Evolutionary conservation across 495 filamentous ascomycete species (phyloP), one percentile per base, ranked within the genome.

Genomic region (Penicillium mononematosum): DNA sequence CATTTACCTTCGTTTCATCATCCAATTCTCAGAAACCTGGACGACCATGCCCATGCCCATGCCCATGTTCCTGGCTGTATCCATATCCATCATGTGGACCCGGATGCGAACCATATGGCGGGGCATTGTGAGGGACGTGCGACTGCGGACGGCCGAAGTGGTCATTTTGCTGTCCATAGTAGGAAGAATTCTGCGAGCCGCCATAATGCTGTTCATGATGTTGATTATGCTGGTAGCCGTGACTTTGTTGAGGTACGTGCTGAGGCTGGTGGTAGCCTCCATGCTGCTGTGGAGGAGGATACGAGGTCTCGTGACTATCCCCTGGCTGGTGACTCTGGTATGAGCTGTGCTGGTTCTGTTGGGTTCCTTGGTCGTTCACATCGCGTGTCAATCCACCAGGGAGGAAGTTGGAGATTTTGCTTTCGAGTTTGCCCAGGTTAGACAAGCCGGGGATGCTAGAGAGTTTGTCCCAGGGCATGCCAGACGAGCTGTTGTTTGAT

Each of bases 391-490:
- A 42, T 16, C 58, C 58, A 34, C 83, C 70, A 63, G 81, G 60
- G 66, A 81, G 69, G 68, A 77, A 65, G 45, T 63, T 61, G 4
- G 72, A 74, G 38, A 75, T 58, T 19, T 67, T 70, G 25, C 70
- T 75, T 43, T 67, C 67, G 14, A 76, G 62, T 38, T 74, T 76
- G 38, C 65, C 64, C 39, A 78, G 34, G 22, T 69, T 71, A 2
- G 73, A 77, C 29, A 78, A 69, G 12, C 76, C 75, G 0, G 76
- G 76, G 27, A 78, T 77, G 41, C 61, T 68, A 27, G 70, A 72
- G 4, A 79, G 52, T 39, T 75, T 69, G 12, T 73, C 69, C 66
- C 70, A 74, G 11, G 75, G 75, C 43, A 68, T 45, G 16, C 64
- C 55, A 8, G 69, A 70, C 0, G 62, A 53, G 65, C 38, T 62